Base-by-base conservation (phyloP, 257 asterid species). In the Jasminum sambac region DNA sequence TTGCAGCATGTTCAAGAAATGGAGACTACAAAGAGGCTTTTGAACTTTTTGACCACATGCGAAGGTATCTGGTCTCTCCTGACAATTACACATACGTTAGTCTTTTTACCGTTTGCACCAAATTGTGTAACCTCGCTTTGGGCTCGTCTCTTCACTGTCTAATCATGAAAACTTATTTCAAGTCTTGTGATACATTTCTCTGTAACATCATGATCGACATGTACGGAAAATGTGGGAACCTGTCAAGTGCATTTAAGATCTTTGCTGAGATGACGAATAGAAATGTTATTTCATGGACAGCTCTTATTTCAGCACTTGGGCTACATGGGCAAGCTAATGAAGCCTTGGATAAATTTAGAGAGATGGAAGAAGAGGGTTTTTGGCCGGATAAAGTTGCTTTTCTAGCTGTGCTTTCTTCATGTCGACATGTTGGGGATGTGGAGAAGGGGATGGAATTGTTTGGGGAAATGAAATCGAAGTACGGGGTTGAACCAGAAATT, bases 201-300 rank as follows among this genome's bases (percentile, higher is more conserved):
- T 65, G 80, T 80, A 91, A 94, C 80, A 72, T 75, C 46, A 78
- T 91, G 88, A 82, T 94, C 7, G 91, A 86, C 81, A 94, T 91
- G 98, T 91, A 94, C 25, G 95, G 91, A 37, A 94, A 89, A 83
- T 94, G 96, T 60, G 96, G 98, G 59, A 72, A 82, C 80, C 78
- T 82, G 9, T 77, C 72, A 68, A 69, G 92, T 74, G 79, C 87
- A 3, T 59, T 84, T n/a, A 84, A 74, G 84, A 77, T 94, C 66
- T 94, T 94, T 40, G 58, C 79, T 42, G 89, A 76, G 67, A 81
- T 81, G 84, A 43, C 34, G 24, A 61, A 34, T 6, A 84, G 68
- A 77, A 94, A 91, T 11, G 70, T 81, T 3, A 77, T 87, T 74
- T 86, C 98, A 0, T 91, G 96, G 97, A 91, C 97, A 23, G 73